Evolutionary conservation across 345 rosid genomes (phyloP).

Genomic region (Eucalyptus camaldulensis): DNA sequence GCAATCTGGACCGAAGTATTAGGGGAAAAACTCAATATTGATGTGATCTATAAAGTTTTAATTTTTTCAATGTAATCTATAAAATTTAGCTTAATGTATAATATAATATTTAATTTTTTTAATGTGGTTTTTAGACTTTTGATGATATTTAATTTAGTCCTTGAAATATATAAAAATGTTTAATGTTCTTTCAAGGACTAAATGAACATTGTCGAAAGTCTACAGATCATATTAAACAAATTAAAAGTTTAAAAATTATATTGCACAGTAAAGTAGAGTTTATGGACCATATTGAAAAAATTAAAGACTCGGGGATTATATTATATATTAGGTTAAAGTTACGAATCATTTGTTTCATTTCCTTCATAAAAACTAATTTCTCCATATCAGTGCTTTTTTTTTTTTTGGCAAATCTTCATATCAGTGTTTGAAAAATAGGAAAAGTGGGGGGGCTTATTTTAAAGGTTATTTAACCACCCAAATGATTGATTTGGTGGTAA

Average conservation of each 20-base stretch:
- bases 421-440: neutral
- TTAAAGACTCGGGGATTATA: accelerated
- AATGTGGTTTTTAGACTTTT: accelerated
- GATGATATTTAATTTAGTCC: neutral
- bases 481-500: neutral
- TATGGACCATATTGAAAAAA: neutral
- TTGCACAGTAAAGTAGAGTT: accelerated
- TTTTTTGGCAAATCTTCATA: too few species aligned
- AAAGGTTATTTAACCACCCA: neutral
- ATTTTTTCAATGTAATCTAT: too few species aligned
- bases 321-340: too few species aligned
- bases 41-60: neutral
- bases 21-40: neutral
- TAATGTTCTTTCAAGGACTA: too few species aligned
- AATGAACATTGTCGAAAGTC: too few species aligned
- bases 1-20: neutral
- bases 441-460: neutral
- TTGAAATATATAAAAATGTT: too few species aligned
- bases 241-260: too few species aligned
- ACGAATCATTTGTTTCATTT: too few species aligned
- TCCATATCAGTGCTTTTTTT: too few species aligned
- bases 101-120: accelerated
- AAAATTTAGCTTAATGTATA: accelerated
- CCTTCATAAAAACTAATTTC: neutral
- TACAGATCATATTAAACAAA: accelerated